Percentiles rank a stretch among this genome's conserved stretches.
These are phyloP conservation scores for Nepenthes mirabilis DNA, from an alignment of 148 eudicot species.

Conservation along the genomic window DNA sequence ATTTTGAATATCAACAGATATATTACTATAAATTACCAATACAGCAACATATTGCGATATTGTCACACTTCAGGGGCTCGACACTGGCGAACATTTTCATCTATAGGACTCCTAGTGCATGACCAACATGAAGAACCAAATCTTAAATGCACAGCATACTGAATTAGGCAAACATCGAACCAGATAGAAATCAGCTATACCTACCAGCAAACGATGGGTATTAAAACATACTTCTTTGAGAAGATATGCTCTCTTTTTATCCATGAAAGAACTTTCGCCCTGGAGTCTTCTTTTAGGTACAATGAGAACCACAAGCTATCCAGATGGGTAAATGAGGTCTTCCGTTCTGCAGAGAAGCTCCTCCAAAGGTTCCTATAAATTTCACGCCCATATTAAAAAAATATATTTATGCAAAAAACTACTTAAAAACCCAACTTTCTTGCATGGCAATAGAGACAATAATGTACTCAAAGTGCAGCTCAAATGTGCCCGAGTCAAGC, in stretches of 20 bases:
- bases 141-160: neutral
- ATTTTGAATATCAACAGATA: no score
- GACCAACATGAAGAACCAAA: no score
- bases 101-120: no score
- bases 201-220: constrained; percentile 71
- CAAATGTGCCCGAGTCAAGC: constrained; percentile 26
- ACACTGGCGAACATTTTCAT: no score
- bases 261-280: constrained; percentile 32
- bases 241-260: constrained; percentile 40
- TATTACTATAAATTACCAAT: no score
- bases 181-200: constrained; percentile 4
- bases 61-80: no score
- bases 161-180: neutral
- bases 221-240: constrained; percentile 57
- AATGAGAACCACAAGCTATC: constrained; percentile 43
- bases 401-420: neutral
- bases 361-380: constrained; percentile 39
- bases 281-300: constrained; percentile 19
- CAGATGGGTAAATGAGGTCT: constrained; percentile 23
- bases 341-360: constrained; percentile 31
- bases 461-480: constrained; percentile 39
- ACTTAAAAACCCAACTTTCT: neutral
- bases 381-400: neutral
- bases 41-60: no score
- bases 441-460: neutral